phyloP scores from a whole-genome alignment of 2,329 filamentous ascomycete species.

The Aspergillus candidus region DNA sequence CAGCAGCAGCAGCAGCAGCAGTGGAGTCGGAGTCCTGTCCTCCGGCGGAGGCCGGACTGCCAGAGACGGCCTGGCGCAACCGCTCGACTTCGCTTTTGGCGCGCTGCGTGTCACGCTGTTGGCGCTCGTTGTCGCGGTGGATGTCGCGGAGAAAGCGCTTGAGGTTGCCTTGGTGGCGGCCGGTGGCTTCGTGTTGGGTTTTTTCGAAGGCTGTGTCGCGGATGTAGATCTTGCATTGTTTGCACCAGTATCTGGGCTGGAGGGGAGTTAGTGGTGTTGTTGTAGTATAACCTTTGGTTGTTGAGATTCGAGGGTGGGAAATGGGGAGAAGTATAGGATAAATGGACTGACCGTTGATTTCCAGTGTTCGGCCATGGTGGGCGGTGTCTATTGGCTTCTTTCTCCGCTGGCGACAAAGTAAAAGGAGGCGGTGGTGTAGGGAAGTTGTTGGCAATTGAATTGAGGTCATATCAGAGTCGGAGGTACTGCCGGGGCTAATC shows the following conservation, averaged over 20 bases:
- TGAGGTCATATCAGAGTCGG: slow-evolving; percentile 4
- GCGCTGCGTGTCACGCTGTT: slow-evolving; percentile 72
- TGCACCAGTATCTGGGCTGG: slow-evolving; percentile 91
- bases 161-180: slow-evolving; percentile 74
- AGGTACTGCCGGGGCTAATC: slow-evolving; percentile 4
- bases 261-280: slow-evolving; percentile 17
- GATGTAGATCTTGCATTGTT: slow-evolving; percentile 85
- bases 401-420: not conserved
- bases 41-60: slow-evolving; percentile 22
- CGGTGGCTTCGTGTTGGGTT: slow-evolving; percentile 81
- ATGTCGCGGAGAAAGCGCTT: slow-evolving; percentile 87
- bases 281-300: no score
- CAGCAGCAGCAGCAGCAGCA: slow-evolving; percentile 30
- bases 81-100: slow-evolving; percentile 81
- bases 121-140: slow-evolving; percentile 74
- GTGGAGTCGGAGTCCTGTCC: slow-evolving; percentile 19
- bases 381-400: not conserved
- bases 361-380: slow-evolving; percentile 90
- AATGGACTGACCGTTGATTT: slow-evolving; percentile 75
- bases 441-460: not conserved
- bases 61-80: slow-evolving; percentile 68
- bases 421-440: not conserved
- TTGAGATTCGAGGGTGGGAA: not conserved
- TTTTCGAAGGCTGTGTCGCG: slow-evolving; percentile 89
- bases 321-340: slow-evolving; percentile 1